Percentiles rank a stretch among this genome's conserved stretches.
phyloP scores from a whole-genome alignment of 2,329 filamentous ascomycete species.

The Nemania sp. region DNA sequence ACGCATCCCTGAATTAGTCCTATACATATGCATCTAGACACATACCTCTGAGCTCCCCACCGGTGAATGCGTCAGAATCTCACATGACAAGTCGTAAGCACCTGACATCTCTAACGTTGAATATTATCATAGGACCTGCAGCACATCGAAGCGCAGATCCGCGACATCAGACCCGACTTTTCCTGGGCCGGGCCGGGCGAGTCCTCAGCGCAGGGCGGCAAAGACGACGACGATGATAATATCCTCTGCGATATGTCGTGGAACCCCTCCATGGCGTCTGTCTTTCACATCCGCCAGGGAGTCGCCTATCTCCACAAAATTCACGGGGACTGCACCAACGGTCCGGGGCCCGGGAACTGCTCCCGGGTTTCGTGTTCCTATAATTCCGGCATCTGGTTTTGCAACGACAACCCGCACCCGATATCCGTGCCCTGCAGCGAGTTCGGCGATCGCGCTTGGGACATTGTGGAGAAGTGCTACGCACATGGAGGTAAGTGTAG shows the following conservation, averaged over 20 bases:
- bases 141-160: slow-evolving; percentile 24
- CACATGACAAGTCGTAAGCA: neutral
- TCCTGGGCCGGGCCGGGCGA: slow-evolving; percentile 13
- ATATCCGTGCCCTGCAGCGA: slow-evolving; percentile 24
- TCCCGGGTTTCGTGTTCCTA: slow-evolving; percentile 26
- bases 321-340: slow-evolving; percentile 22
- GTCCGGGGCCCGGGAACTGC: slow-evolving; percentile 27
- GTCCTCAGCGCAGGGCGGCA: neutral
- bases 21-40: no score
- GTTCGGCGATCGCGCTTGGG: slow-evolving; percentile 21
- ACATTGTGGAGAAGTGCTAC: slow-evolving; percentile 28
- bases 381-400: slow-evolving; percentile 28
- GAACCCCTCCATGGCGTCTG: slow-evolving; percentile 22
- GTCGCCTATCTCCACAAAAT: slow-evolving; percentile 22
- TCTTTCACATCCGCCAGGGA: slow-evolving; percentile 24
- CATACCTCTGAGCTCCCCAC: neutral
- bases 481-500: slow-evolving; percentile 14
- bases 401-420: slow-evolving; percentile 25
- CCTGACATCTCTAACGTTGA: neutral
- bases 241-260: slow-evolving; percentile 18
- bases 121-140: neutral
- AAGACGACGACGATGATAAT: neutral
- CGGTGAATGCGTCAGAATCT: neutral
- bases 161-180: slow-evolving; percentile 9
- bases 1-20: neutral